These are phyloP conservation scores for Stylosanthes scabra DNA, from an alignment of 331 rosid genomes.

Conservation along the genomic window DNA sequence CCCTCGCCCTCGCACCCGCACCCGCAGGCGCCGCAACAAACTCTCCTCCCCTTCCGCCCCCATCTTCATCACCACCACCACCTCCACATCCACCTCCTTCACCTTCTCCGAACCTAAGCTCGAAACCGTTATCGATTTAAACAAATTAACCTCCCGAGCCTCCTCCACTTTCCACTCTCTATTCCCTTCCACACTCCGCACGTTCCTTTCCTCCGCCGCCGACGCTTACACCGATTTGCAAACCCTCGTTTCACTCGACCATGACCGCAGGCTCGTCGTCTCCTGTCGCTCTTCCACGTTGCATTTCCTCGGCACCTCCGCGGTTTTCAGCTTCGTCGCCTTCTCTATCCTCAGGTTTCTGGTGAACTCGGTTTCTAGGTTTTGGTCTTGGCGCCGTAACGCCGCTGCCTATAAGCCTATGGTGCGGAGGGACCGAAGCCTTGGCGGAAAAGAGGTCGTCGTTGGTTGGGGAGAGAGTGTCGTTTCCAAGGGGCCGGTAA, in stretches of 20 bases:
- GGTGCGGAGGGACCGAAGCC: conserved; percentile 90
- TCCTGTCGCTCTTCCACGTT: conserved; percentile 83
- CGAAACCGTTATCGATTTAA: conserved; percentile 72
- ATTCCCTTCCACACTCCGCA: conserved; percentile 42
- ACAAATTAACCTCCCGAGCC: conserved; percentile 28
- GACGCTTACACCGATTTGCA: conserved; percentile 72
- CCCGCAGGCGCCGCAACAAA: conserved; percentile 42
- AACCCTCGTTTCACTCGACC: conserved; percentile 63
- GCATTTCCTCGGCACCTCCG: conserved; percentile 57
- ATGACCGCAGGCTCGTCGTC: conserved; percentile 51
- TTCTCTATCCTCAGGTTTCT: conserved; percentile 49
- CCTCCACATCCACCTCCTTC: conserved; percentile 37
- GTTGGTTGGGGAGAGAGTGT: conserved; percentile 47
- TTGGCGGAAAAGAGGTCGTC: conserved; percentile 90
- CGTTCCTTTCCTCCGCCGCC: conserved; percentile 47
- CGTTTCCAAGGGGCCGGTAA: conserved; percentile 21
- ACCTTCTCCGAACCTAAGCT: conserved; percentile 46
- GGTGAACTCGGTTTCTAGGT: conserved; percentile 43
- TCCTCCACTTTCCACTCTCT: conserved; percentile 45
- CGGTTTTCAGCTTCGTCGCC: conserved; percentile 41
- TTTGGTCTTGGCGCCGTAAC: conserved; percentile 37
- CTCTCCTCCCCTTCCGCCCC: conserved; percentile 31
- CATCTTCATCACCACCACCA: conserved; percentile 38
- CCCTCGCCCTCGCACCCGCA: conserved; percentile 33
- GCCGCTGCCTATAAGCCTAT: conserved; percentile 38